Evolutionary conservation across 23 red algal genomes (phyloP).

Genomic region (Gracilaria gracilis): DNA sequence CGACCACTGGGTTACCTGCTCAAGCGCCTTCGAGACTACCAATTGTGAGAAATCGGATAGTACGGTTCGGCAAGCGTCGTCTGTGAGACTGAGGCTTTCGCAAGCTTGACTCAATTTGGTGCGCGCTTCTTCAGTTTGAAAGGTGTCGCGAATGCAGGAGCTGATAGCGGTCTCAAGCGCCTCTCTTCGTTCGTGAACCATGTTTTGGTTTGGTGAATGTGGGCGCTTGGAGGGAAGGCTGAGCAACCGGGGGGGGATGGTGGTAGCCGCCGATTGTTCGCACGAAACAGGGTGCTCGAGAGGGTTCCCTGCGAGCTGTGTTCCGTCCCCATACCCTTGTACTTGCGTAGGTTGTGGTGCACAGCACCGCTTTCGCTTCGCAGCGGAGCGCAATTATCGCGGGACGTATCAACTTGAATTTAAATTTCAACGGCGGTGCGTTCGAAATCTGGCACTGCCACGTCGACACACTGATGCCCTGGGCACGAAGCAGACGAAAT

Average conservation of each 20-base stretch:
- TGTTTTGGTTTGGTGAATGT: neutral
- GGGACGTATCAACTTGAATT: no score
- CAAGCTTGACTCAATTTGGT: neutral
- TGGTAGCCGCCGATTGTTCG: neutral
- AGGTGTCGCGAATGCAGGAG: constrained; percentile 12
- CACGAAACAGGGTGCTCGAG: no score
- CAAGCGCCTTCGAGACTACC: constrained; percentile 2
- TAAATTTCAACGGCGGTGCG: no score
- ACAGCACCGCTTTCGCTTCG: no score
- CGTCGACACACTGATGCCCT: no score
- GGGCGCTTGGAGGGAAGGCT: neutral
- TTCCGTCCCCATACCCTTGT: no score
- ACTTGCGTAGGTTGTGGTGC: no score
- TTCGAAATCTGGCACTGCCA: no score
- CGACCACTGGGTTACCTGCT: neutral
- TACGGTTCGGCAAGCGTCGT: neutral
- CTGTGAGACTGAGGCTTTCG: neutral
- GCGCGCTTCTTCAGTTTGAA: constrained; percentile 5
- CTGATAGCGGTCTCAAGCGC: constrained; percentile 1
- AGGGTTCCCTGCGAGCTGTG: no score
- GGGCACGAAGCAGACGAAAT: no score
- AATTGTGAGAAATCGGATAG: neutral
- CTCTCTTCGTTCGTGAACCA: constrained; percentile 8
- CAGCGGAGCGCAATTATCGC: no score
- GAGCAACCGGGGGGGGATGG: neutral